phyloP scores from a whole-genome alignment of 345 rosid genomes.

The Salix koriyanagi region DNA sequence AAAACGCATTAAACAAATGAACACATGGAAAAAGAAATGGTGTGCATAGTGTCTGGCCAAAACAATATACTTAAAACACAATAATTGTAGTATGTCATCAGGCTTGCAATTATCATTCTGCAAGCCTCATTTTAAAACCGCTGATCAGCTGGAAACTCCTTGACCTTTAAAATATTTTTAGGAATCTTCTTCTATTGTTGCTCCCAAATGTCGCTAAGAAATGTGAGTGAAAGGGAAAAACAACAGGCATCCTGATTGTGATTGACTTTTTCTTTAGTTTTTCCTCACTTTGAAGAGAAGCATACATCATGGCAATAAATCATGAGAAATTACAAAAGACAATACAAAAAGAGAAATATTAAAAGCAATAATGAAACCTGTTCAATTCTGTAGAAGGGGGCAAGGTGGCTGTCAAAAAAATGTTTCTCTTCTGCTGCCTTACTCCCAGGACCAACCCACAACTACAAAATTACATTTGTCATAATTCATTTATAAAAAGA shows the following conservation, averaged over 20 bases:
- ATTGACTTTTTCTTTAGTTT: background rate
- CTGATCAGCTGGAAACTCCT: background rate
- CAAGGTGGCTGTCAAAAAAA: constrained; percentile 27
- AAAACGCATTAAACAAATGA: background rate
- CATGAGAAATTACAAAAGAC: constrained; percentile 2
- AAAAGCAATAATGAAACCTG: constrained; percentile 13
- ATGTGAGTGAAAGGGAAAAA: background rate
- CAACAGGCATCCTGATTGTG: background rate
- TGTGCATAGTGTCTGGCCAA: background rate
- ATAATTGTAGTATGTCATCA: background rate
- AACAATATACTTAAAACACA: background rate
- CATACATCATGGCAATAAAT: background rate
- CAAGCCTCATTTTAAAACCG: background rate
- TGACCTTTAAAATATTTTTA: background rate
- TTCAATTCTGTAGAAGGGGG: constrained; percentile 31
- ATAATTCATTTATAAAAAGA: background rate
- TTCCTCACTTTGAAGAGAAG: background rate
- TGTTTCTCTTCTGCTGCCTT: constrained; percentile 29
- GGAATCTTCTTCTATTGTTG: background rate
- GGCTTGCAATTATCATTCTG: background rate
- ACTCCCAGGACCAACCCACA: constrained; percentile 28
- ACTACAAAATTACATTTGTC: constrained; percentile 4
- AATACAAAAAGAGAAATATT: background rate
- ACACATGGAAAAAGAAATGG: no score
- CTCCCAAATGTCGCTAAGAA: background rate